Conservation (phyloP, 495 filamentous ascomycete species). For the Daldinia loculata region DNA sequence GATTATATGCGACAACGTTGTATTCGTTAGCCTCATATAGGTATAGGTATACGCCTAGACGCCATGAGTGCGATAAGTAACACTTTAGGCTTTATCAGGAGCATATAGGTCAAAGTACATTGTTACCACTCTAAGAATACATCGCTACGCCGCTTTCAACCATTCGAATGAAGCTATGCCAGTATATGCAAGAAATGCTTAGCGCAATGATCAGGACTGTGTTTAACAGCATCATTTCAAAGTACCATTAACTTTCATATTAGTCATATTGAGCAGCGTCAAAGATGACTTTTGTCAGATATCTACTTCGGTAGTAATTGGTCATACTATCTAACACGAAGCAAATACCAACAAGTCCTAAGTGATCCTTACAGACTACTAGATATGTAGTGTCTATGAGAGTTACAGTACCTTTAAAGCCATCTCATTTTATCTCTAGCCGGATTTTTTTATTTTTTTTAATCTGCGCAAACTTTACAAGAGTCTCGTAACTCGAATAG, state of each 20-base stretch:
- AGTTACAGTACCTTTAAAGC: too few relatives aligned
- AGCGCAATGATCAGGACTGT: too few relatives aligned
- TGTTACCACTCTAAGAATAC: too few relatives aligned
- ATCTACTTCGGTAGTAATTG: not conserved
- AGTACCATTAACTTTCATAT: not conserved
- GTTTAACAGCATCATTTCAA: not conserved
- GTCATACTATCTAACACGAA: not conserved
- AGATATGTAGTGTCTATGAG: too few relatives aligned
- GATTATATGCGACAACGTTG: not conserved
- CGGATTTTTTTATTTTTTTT: too few relatives aligned
- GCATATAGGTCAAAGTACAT: too few relatives aligned
- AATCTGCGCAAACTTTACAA: too few relatives aligned
- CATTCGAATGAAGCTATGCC: too few relatives aligned
- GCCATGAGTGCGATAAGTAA: not conserved
- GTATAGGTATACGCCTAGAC: not conserved
- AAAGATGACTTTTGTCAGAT: not conserved
- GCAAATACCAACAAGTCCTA: not conserved
- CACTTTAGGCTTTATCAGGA: not conserved
- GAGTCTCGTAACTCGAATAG: too few relatives aligned
- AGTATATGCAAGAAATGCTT: too few relatives aligned
- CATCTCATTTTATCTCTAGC: too few relatives aligned
- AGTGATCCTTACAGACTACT: not conserved
- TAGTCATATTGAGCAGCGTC: not conserved
- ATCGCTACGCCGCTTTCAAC: too few relatives aligned
- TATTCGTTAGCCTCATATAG: not conserved